These are phyloP conservation scores for Gossypium raimondii DNA, from an alignment of 345 rosid species.

Conservation along the genomic window DNA sequence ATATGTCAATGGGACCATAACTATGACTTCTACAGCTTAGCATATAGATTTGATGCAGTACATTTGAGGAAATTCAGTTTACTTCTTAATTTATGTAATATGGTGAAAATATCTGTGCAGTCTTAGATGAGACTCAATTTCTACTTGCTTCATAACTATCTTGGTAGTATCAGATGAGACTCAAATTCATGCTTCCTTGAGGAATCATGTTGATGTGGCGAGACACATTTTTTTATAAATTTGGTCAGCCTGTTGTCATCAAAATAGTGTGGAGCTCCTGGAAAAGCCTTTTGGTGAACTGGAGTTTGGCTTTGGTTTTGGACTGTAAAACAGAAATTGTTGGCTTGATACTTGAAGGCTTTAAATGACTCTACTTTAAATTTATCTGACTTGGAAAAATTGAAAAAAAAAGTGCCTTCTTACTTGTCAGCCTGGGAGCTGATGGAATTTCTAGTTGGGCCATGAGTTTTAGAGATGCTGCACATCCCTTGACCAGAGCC, in stretches of 20 bases:
- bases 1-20: constrained; percentile 1
- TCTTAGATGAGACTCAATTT: neutral
- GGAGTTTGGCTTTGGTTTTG: neutral
- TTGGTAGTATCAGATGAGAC: neutral
- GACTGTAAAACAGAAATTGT: neutral
- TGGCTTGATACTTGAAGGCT: neutral
- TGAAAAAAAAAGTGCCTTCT: neutral
- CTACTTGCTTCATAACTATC: neutral
- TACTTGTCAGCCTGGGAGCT: neutral
- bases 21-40: neutral
- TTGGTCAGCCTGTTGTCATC: neutral
- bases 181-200: neutral
- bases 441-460: neutral
- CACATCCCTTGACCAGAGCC: neutral
- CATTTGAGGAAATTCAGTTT: neutral
- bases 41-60: neutral
- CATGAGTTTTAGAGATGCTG: neutral
- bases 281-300: neutral
- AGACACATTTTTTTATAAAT: neutral
- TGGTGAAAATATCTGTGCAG: neutral
- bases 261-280: neutral
- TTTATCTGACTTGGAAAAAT: neutral
- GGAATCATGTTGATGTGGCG: neutral
- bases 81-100: neutral
- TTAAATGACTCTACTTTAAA: neutral